Evolutionary conservation across 2,329 filamentous ascomycete species (phyloP).

Genomic region (Botrytis sinoallii): DNA sequence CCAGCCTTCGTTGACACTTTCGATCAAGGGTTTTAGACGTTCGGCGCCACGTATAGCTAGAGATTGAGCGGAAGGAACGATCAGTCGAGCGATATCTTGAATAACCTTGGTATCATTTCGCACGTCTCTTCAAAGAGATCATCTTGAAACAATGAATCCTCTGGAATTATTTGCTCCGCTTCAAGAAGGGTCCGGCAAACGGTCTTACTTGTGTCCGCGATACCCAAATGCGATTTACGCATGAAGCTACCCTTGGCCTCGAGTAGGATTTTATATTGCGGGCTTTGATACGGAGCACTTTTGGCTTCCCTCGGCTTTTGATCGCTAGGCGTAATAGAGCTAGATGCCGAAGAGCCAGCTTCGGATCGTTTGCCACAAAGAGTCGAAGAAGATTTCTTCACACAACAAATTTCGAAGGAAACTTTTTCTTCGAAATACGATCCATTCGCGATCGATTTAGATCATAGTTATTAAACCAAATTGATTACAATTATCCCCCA

Average conservation of each 20-base stretch:
- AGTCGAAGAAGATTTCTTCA: no score
- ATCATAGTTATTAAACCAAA: no score
- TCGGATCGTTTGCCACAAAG: slow-evolving; percentile 34
- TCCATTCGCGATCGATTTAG: no score
- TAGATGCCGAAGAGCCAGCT: slow-evolving; percentile 20
- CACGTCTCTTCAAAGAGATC: neutral
- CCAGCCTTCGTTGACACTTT: slow-evolving; percentile 45
- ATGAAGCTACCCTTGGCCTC: slow-evolving; percentile 43
- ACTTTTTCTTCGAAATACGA: no score
- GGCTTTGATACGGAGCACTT: slow-evolving; percentile 39
- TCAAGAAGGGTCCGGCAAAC: slow-evolving; percentile 24
- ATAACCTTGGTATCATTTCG: neutral
- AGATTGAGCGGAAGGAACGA: neutral
- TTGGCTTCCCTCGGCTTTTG: slow-evolving; percentile 41
- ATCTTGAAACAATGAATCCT: neutral
- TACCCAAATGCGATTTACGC: slow-evolving; percentile 34
- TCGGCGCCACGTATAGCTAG: neutral
- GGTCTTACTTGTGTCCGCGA: slow-evolving; percentile 37
- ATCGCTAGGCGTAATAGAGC: slow-evolving; percentile 39
- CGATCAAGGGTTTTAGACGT: slow-evolving; percentile 37
- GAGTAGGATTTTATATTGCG: slow-evolving; percentile 40
- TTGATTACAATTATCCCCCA: no score
- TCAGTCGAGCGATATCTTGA: slow-evolving; percentile 4
- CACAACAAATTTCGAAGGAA: no score
- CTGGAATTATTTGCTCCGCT: neutral